Base-by-base conservation (phyloP, 371 early-diverging fungal genomes). In the Basidiobolus meristosporus region DNA sequence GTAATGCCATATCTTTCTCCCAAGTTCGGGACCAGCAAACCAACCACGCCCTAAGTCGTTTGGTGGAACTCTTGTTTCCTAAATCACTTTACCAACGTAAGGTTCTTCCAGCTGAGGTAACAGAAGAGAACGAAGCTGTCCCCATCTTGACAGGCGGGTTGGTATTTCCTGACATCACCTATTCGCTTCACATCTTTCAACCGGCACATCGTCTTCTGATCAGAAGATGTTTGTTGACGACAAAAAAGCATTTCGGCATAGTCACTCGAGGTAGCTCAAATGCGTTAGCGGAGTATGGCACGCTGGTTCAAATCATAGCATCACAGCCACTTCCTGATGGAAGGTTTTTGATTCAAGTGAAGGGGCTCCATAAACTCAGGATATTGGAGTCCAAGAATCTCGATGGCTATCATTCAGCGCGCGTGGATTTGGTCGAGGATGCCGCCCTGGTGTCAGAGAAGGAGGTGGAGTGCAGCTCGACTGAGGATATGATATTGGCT, bases 131-230 rank as follows among this genome's bases (percentile, higher is more conserved):
- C 18, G 31, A 31, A 22, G 31, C 44, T 38, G 59, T 53, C 5
- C 82, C 82, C 0, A 51, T 82, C 1, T 68, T 82, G 36, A 49
- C 70, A 31, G 69, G 71, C 44, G 53, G 65, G 0, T 48, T 82
- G 15, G 62, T 68, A 3, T 66, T 73, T 17, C 79, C 79, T 11
- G 61, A 62, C 11, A 59, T 66, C 46, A 68, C 68, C 3, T 68
- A 68, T 43, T 69, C 57, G 22, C 57, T 78, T 31, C 64, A 73
- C 45, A 48, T 79, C 14, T 75, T 70, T 49, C 75, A 76, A 43
- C 70, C 70, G 1, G 59, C 66, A 2, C 75, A 76, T 48, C 59
- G 72, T 2, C 55, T 65, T 6, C 63, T 79, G 69, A 46, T 79
- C 1, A 51, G 68, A 26, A 48, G 67, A 6, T 59, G 68, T 18